Conservation (phyloP, 768 basidiomycete genomes). For the Suillus fuscotomentosus region DNA sequence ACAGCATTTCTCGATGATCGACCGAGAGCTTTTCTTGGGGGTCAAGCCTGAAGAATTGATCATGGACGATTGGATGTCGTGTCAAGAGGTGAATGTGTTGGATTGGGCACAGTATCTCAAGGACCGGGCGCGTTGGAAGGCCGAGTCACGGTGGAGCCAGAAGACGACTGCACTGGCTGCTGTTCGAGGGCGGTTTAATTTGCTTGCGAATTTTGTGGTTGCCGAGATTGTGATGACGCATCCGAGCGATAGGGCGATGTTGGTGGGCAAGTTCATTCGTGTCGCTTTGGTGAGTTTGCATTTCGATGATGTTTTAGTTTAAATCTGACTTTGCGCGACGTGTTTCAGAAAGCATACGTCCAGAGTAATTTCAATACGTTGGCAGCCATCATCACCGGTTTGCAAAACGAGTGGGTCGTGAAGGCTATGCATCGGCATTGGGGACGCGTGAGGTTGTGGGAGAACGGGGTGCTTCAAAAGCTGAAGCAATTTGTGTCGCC, state of each 20-base stretch:
- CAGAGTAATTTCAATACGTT: constrained; percentile 77
- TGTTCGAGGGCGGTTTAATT: constrained; percentile 79
- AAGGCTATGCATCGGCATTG: constrained; percentile 67
- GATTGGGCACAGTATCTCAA: constrained; percentile 86
- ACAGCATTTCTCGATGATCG: constrained; percentile 83
- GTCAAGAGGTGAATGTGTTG: constrained; percentile 62
- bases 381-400: constrained; percentile 75
- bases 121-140: constrained; percentile 68
- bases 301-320: background rate
- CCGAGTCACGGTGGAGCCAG: constrained; percentile 51
- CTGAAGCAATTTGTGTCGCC: constrained; percentile 64
- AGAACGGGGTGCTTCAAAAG: constrained; percentile 71
- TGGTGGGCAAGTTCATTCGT: constrained; percentile 81
- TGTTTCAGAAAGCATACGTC: constrained; percentile 70
- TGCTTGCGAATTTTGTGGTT: constrained; percentile 76
- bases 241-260: constrained; percentile 56
- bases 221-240: constrained; percentile 81
- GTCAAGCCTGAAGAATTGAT: constrained; percentile 90
- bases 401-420: constrained; percentile 67
- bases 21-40: constrained; percentile 80
- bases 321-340: background rate
- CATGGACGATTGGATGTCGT: constrained; percentile 64
- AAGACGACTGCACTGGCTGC: constrained; percentile 73
- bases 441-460: constrained; percentile 65
- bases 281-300: constrained; percentile 71